Percentiles rank a stretch among this genome's conserved stretches.
phyloP scores from a whole-genome alignment of 768 basidiomycete species.

The Trametes sanguinea region DNA sequence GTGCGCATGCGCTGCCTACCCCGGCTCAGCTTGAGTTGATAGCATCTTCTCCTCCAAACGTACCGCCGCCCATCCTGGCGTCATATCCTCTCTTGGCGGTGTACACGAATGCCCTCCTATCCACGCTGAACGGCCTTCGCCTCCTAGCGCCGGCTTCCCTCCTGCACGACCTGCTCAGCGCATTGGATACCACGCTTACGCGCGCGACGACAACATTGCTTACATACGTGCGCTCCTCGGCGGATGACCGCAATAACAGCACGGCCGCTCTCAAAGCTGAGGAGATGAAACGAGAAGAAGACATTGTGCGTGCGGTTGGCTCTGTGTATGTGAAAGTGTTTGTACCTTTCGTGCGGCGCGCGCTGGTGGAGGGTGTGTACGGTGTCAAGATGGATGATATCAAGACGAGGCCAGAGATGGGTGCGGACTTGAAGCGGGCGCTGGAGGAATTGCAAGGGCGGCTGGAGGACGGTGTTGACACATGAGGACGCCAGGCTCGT shows the following conservation, averaged over 20 bases:
- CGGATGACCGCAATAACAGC: conserved; percentile 5
- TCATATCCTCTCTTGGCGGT: conserved; percentile 75
- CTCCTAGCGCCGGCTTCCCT: conserved; percentile 72
- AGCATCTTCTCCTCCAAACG: conserved; percentile 43
- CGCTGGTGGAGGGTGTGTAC: conserved; percentile 77
- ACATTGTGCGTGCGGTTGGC: conserved; percentile 48
- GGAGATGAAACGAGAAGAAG: conserved; percentile 36
- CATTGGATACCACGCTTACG: conserved; percentile 56
- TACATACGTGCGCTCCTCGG: conserved; percentile 38
- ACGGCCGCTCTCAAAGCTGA: conserved; percentile 22
- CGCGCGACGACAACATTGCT: conserved; percentile 48
- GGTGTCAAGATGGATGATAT: conserved; percentile 32
- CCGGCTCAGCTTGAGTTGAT: conserved; percentile 20
- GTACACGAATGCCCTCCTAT: conserved; percentile 70
- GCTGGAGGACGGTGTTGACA: neutral
- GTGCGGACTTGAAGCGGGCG: conserved; percentile 10
- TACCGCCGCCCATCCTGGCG: conserved; percentile 71
- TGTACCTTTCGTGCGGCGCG: conserved; percentile 71
- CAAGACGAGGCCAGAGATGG: neutral
- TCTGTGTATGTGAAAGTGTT: conserved; percentile 61
- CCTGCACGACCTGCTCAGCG: conserved; percentile 46
- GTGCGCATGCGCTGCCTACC: conserved; percentile 22
- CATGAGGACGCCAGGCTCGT: neutral
- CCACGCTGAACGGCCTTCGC: conserved; percentile 77
- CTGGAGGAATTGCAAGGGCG: conserved; percentile 6